Conservation (phyloP, 495 filamentous ascomycete species). For the Bryoglossum gracile region DNA sequence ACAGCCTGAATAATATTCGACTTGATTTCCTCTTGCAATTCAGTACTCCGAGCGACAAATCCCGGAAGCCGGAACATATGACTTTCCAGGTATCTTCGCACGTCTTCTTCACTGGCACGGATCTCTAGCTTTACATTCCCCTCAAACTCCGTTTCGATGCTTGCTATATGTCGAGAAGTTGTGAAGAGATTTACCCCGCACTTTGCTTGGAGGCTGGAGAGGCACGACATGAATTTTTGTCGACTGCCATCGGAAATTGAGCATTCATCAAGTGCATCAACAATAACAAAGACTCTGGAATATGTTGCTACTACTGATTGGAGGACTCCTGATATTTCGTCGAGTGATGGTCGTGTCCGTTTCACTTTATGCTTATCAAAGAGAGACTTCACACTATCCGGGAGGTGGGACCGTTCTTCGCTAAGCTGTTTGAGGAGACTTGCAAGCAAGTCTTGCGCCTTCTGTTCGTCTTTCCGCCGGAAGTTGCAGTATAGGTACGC, state of each 20-base stretch:
- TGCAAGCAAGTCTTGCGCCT: not conserved
- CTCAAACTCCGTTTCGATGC: not conserved
- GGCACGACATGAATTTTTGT: not conserved
- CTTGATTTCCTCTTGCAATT: not conserved
- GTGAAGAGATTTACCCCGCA: not conserved
- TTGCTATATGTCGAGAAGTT: not conserved
- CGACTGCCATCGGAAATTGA: no score
- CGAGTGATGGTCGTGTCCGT: no score
- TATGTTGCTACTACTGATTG: not conserved
- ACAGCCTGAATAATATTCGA: not conserved
- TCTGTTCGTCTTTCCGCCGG: not conserved
- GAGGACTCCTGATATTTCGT: not conserved
- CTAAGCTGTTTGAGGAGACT: not conserved
- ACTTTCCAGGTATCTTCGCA: no score
- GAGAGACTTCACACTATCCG: not conserved
- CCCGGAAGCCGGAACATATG: not conserved
- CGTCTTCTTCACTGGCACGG: conserved; percentile 6
- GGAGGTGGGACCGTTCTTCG: not conserved
- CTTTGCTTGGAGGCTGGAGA: not conserved
- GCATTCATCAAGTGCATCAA: conserved; percentile 1
- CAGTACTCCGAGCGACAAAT: not conserved
- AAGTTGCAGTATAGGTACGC: conserved; percentile 5
- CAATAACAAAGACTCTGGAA: not conserved
- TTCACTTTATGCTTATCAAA: not conserved
- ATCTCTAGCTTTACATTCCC: conserved; percentile 9